Conservation (phyloP, 1,284 basidiomycete species). For the Wolfiporia cocos region DNA sequence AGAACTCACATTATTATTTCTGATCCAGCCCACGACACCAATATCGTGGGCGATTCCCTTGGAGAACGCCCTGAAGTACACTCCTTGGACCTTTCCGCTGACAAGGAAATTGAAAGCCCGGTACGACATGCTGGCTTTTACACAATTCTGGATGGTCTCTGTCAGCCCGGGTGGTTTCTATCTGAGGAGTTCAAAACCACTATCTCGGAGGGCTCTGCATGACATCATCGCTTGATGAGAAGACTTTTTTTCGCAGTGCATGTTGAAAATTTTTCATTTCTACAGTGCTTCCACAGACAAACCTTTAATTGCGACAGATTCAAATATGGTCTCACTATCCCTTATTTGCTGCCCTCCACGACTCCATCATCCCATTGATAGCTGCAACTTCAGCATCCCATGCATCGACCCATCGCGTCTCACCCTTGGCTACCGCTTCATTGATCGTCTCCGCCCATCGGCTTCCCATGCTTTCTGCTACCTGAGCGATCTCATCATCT, state of each 20-base stretch:
- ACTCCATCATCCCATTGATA: background rate
- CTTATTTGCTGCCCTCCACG: background rate
- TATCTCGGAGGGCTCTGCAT: too few relatives aligned
- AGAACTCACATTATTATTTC: slow-evolving; percentile 20
- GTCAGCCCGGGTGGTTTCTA: background rate
- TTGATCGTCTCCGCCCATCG: background rate
- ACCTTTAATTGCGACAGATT: too few relatives aligned
- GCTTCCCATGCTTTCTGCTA: background rate
- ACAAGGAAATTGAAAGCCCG: slow-evolving; percentile 21
- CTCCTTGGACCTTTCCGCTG: slow-evolving; percentile 24
- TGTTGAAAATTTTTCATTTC: too few relatives aligned
- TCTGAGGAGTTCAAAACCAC: too few relatives aligned
- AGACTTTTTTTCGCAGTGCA: too few relatives aligned
- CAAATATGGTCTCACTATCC: too few relatives aligned
- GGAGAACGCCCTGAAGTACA: slow-evolving; percentile 22
- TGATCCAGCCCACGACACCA: slow-evolving; percentile 26
- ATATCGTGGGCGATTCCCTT: slow-evolving; percentile 17
- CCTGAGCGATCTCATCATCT: background rate
- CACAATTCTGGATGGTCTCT: too few relatives aligned
- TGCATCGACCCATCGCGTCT: background rate
- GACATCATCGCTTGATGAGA: too few relatives aligned
- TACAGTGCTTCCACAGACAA: too few relatives aligned
- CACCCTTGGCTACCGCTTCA: background rate
- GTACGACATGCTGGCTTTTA: slow-evolving; percentile 18
- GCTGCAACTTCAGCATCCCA: background rate